phyloP scores from a whole-genome alignment of 306 rosid species.

The Fragaria ananassa region DNA sequence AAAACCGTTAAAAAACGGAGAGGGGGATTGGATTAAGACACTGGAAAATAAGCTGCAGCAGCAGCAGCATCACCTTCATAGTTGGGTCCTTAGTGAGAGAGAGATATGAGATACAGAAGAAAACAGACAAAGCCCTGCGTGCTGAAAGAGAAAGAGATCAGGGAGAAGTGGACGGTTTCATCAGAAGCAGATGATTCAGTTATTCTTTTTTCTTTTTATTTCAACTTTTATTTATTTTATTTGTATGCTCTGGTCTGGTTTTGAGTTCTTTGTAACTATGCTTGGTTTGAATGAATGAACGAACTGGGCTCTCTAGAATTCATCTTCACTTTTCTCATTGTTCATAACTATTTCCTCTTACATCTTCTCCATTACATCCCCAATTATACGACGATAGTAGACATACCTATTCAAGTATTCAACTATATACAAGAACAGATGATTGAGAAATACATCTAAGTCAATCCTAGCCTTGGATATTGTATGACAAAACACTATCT shows the following conservation, averaged over 20 bases:
- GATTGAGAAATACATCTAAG: neutral
- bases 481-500: neutral
- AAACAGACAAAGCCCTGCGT: constrained; percentile 8
- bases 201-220: neutral
- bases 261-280: constrained; percentile 9
- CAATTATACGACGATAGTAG: neutral
- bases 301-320: constrained; percentile 12
- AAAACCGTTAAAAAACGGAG: constrained; percentile 23
- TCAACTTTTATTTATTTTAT: neutral
- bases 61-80: constrained; percentile 6
- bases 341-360: neutral
- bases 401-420: neutral
- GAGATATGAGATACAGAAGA: neutral
- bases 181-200: constrained; percentile 22
- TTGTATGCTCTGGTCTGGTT: constrained; percentile 13
- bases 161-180: constrained; percentile 19
- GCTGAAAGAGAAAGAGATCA: constrained; percentile 10
- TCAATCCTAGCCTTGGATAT: neutral
- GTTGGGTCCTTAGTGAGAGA: neutral
- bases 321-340: neutral
- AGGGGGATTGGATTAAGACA: constrained; percentile 24
- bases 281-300: constrained; percentile 19
- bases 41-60: constrained; percentile 16
- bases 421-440: neutral
- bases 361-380: neutral